phyloP scores from a whole-genome alignment of 768 basidiomycete species.

The Phlegmacium glaucopus region DNA sequence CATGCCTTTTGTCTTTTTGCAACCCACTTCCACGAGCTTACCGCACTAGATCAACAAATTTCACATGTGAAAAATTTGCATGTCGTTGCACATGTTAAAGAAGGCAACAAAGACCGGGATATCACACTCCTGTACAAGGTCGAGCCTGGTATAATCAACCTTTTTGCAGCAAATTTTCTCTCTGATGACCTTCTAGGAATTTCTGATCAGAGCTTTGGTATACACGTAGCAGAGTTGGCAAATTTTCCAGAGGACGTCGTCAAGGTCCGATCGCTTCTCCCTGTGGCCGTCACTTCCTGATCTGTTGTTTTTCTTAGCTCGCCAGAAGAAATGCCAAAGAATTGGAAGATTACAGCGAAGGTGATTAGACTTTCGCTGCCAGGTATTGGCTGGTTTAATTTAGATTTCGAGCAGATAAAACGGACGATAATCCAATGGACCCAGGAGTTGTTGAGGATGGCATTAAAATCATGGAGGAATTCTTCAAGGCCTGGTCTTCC shows the following conservation, averaged over 20 bases:
- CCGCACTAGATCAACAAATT: constrained; percentile 84
- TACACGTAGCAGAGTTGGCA: constrained; percentile 95
- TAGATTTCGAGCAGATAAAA: constrained; percentile 9
- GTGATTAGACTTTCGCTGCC: constrained; percentile 3
- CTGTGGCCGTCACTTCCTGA: not conserved
- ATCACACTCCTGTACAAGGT: constrained; percentile 96
- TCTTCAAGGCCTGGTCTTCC: constrained; percentile 63
- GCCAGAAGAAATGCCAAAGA: constrained; percentile 40
- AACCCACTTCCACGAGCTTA: constrained; percentile 97
- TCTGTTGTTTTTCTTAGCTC: constrained; percentile 41
- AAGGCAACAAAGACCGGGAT: constrained; percentile 61
- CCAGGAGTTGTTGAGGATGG: constrained; percentile 70
- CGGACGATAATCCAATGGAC: constrained; percentile 41
- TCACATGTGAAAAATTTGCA: constrained; percentile 91
- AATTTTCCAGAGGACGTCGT: constrained; percentile 96
- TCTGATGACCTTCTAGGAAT: constrained; percentile 32
- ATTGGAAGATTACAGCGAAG: constrained; percentile 22
- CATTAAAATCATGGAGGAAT: constrained; percentile 71
- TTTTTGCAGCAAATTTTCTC: not conserved
- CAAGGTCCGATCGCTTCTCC: constrained; percentile 36
- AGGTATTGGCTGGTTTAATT: constrained; percentile 68
- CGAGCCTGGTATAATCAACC: constrained; percentile 62
- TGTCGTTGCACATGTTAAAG: constrained; percentile 91
- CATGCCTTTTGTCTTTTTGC: constrained; percentile 95
- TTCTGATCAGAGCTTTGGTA: constrained; percentile 97